Evolutionary conservation across 805 yeast species (phyloP), one percentile per base, ranked within the genome.

Genomic region (Lipomyces anomalus): DNA sequence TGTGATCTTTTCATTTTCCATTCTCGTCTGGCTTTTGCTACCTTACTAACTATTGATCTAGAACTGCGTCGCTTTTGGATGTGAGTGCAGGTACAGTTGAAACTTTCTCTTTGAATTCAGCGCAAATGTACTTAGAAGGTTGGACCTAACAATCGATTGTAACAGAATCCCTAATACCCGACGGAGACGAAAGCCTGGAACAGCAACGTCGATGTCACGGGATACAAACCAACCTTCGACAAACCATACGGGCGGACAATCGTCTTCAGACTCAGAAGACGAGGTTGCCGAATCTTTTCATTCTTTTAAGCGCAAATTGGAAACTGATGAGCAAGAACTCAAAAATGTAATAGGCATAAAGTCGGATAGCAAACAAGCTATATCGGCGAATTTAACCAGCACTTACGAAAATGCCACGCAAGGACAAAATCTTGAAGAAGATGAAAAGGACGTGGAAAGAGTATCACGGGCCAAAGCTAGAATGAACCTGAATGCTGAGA

Each of bases 121-220:
- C 16, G 33, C 2, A 7, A 13, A 22, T n/a, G 6, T 29, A 22
- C 21, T 33, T 11, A 22, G 13, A 18, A 26, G 60, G 69, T 75
- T 29, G 80, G 83, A 2, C 82, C 81, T n/a, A n/a, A n/a, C n/a
- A n/a, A n/a, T n/a, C n/a, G n/a, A n/a, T n/a, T 62, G 81, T 83
- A 5, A 75, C 85, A 57, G 85, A 79, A 41, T 85, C 89, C 65
- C 67, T 69, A 28, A 70, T 82, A 42, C 89, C 88, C 1, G 82
- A 76, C 52, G 30, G 30, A 9, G 74, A 72, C 23, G 79, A 70
- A 57, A 76, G 64, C 43, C 54, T 65, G 62, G 65, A 65, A 70
- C 60, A 13, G 30, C 30, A 9, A 13, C 11, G 30, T 13, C 30
- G 13, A 26, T 9, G 30, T 13, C 30, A 13, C 11, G 30, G n/a